phyloP scores from a whole-genome alignment of 192 early-diverging fungal genomes.

The Backusella morwellensis region DNA sequence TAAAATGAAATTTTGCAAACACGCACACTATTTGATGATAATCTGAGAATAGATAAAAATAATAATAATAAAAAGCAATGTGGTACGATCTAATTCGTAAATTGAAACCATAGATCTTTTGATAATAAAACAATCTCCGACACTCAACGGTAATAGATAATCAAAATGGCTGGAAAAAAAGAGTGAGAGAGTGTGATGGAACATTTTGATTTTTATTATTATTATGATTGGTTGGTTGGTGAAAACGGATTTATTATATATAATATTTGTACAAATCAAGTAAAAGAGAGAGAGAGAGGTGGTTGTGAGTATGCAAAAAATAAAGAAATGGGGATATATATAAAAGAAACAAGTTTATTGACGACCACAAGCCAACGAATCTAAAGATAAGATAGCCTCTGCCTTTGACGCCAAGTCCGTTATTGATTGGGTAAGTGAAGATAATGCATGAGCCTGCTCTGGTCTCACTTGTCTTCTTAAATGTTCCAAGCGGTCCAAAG shows the following conservation, averaged over 20 bases:
- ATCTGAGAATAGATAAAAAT: not conserved
- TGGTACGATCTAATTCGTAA: conserved; percentile 5
- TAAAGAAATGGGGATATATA: not conserved
- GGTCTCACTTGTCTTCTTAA: conserved; percentile 17
- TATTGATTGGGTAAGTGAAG: conserved; percentile 9
- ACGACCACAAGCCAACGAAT: conserved; percentile 10
- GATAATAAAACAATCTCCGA: conserved; percentile 6
- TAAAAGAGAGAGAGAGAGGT: not conserved
- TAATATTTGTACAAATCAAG: not conserved
- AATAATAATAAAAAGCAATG: not conserved
- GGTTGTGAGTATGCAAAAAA: not conserved
- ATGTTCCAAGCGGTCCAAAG: conserved; percentile 1
- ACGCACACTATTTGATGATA: not conserved
- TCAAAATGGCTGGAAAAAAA: not conserved
- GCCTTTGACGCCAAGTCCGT: conserved; percentile 3
- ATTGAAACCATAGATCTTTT: not conserved
- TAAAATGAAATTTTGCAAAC: not conserved
- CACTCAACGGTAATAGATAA: not conserved
- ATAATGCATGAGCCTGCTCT: conserved; percentile 21
- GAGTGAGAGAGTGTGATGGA: not conserved
- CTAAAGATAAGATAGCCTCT: conserved; percentile 12
- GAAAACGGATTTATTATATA: not conserved
- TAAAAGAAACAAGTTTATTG: not conserved
- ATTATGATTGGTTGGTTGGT: conserved; percentile 1
- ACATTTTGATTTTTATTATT: not conserved